Base-by-base conservation (phyloP, 176 grass and related monocot genomes). In the Alopecurus myosuroides region DNA sequence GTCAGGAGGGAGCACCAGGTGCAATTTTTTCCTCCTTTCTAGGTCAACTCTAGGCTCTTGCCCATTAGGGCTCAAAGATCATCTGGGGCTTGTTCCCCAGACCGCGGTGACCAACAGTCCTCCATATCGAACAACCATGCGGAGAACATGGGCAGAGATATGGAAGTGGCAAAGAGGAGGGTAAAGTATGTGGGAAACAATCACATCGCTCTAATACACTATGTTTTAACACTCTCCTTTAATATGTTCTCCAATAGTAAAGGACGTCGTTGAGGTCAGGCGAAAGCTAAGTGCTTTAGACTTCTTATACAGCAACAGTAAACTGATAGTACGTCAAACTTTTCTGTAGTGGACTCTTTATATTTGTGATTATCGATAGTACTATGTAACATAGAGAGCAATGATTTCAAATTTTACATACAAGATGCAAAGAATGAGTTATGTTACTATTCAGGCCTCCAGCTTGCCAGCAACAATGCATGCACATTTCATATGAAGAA, bases 401-500 rank as follows among this genome's bases (percentile, higher is more conserved):
- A 11, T 5, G 5, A 14, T 77, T 14, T 20, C 60, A 66, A 8
- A 48, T 49, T 80, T 31, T 66, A 60, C 49, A 26, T 20, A 35
- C 4, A 67, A 39, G 22, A 46, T 77, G 25, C 31, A 77, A 78
- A 30, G 41, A 51, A 62, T 48, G 17, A 23, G 18, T 22, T 52
- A 6, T 61, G 15, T 17, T 7, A 11, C 20, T 68, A 82, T 77
- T 81, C 72, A 66, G 11, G 44, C 57, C 39, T 85, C 77, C 11
- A 84, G 35, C n/a, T 78, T 84, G 53, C 41, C 50, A 67, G 37
- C 13, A 52, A 77, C 62, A 60, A 30, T 44, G 28, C 25, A 31
- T 50, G 52, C 18, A 62, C 28, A 39, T 73, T 88, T 69, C 22
- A 61, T 76, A 81, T 70, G 58, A 13, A 10, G n/a, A 89, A 55